Evolutionary conservation across 257 asterid species (phyloP), one percentile per base, ranked within the genome.

Genomic region (Cynanchum wilfordii): DNA sequence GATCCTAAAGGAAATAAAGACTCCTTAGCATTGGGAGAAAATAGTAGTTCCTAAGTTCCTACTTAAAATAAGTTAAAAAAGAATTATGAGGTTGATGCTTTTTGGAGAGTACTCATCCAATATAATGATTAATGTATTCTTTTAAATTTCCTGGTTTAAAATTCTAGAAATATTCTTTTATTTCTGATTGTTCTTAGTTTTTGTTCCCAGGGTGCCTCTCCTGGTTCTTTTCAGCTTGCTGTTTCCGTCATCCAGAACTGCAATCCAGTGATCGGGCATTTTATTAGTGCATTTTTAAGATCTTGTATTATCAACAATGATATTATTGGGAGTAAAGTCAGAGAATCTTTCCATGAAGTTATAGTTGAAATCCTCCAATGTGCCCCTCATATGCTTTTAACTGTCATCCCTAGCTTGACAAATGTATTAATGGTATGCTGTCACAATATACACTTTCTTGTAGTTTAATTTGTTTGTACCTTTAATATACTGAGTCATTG

Each of bases 321-420:
- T 63, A 86, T 85, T 77, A 84, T 89, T 63, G 74, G 73, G 81
- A 90, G 95, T 79, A 88, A 71, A 68, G 66, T 87, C 67, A 90
- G 89, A 81, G 98, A 93, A 77, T 83, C 76, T 80, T 89, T 89
- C 87, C 97, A 90, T 75, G 96, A 87, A 66, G 82, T 93, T 68
- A 85, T 93, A 29, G 69, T 82, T 68, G 89, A 89, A 83, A 72
- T 90, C 79, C 89, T 88, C 83, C 87, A 79, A 76, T 81, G 79
- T 80, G 84, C 89, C 83, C 98, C 98, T 66, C 86, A 85, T 78
- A 79, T 85, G 84, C 96, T 89, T 83, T 82, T 85, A 59, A 74
- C 93, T 10, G 91, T 93, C 85, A 83, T 89, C 74, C 98, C 98
- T 74, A 79, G 77, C 83, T 74, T 93, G 85, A 84, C 83, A 70